These are phyloP conservation scores for Phytophthora podocarpi DNA, from an alignment of 352 stramenopile species.

Conservation along the genomic window DNA sequence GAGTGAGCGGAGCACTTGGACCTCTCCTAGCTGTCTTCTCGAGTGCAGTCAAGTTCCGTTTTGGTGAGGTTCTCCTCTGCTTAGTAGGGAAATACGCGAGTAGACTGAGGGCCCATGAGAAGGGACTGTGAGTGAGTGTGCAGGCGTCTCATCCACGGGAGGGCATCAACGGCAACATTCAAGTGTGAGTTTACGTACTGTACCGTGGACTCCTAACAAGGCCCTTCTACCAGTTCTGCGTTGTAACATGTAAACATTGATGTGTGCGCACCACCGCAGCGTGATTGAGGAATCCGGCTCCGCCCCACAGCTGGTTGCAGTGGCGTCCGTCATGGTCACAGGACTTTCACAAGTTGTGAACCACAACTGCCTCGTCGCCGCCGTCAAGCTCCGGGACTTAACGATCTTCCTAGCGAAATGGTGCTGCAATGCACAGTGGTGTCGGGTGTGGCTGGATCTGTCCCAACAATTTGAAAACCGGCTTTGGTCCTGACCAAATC, in stretches of 20 bases:
- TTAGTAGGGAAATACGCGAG: conserved; percentile 16
- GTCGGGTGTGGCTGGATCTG: conserved; percentile 7
- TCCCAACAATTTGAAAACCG: conserved; percentile 5
- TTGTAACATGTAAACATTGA: conserved; percentile 30
- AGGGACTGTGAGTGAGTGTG: conserved; percentile 18
- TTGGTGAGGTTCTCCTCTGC: conserved; percentile 10
- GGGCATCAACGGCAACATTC: conserved; percentile 7
- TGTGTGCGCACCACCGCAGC: conserved; percentile 16
- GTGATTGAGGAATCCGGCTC: conserved; percentile 17
- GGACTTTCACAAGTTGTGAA: too few species aligned
- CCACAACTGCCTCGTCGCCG: conserved; percentile 22
- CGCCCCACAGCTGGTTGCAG: conserved; percentile 29
- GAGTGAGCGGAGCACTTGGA: conserved; percentile 21
- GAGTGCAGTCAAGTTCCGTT: conserved; percentile 6
- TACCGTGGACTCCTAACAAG: not conserved
- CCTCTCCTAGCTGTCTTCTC: conserved; percentile 7
- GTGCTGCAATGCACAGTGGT: conserved; percentile 26
- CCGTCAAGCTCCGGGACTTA: conserved; percentile 22
- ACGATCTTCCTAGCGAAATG: conserved; percentile 29
- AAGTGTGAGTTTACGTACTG: conserved; percentile 26
- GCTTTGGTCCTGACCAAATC: conserved; percentile 9
- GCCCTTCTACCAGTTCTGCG: conserved; percentile 4
- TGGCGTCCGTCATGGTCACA: conserved; percentile 14
- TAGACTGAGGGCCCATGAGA: conserved; percentile 26
- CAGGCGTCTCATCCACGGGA: conserved; percentile 16